Evolutionary conservation across 78 protist genomes (phyloP).

Genomic region (Isochrysis galbana): DNA sequence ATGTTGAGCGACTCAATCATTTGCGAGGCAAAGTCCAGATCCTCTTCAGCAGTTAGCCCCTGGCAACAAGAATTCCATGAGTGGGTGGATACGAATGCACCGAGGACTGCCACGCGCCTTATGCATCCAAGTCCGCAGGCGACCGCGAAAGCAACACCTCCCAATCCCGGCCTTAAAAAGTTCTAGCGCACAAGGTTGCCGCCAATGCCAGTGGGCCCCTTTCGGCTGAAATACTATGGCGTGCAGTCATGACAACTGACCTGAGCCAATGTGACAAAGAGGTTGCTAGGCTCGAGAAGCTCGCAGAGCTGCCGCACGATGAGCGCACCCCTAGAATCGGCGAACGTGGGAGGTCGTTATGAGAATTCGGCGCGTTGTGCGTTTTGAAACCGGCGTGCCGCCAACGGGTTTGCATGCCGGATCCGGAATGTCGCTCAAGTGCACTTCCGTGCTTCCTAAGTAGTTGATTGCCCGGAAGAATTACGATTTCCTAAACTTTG

Average conservation of each 20-base stretch:
- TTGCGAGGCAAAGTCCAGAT: conserved; percentile 70
- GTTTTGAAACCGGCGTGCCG: no score
- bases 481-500: no score
- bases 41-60: background rate
- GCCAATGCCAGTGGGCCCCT: background rate
- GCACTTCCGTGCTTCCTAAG: no score
- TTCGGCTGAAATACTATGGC: background rate
- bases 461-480: no score
- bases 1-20: conserved; percentile 81
- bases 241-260: background rate
- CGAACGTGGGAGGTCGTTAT: background rate
- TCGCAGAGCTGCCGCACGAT: conserved; percentile 25
- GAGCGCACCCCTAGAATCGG: conserved; percentile 34
- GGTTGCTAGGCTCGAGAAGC: background rate
- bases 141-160: background rate
- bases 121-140: background rate
- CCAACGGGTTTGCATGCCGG: no score
- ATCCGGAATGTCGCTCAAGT: no score
- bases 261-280: background rate
- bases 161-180: background rate
- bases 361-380: no score
- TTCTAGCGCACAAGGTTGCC: background rate
- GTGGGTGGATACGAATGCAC: background rate
- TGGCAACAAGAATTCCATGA: background rate
- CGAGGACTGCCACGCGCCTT: background rate